phyloP scores from a whole-genome alignment of 2,329 filamentous ascomycete genomes.

The Fusarium bulbicola region DNA sequence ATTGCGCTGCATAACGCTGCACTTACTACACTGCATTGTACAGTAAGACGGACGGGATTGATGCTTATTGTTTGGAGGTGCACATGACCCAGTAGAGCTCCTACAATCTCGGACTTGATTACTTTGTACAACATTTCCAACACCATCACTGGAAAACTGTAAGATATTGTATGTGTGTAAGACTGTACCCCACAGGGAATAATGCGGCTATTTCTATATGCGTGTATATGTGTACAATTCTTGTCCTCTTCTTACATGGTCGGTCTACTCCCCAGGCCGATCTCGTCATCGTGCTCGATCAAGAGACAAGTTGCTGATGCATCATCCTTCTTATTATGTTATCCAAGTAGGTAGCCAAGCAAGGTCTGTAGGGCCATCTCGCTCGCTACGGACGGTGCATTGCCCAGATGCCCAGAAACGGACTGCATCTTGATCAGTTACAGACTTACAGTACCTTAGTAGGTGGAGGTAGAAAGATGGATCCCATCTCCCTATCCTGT shows the following conservation, averaged over 20 bases:
- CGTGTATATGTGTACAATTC: neutral
- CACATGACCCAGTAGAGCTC: slow-evolving; percentile 4
- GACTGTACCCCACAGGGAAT: slow-evolving; percentile 3
- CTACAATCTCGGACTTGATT: slow-evolving; percentile 11
- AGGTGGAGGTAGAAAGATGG: neutral
- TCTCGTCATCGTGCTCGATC: slow-evolving; percentile 17
- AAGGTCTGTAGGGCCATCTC: neutral
- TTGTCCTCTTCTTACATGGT: neutral
- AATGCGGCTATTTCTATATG: neutral
- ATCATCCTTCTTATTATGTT: slow-evolving; percentile 17
- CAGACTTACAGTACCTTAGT: neutral
- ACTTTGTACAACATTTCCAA: neutral
- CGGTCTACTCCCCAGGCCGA: neutral
- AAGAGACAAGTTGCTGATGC: neutral
- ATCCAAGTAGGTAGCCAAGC: neutral
- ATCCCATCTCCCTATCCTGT: neutral
- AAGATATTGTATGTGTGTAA: slow-evolving; percentile 21
- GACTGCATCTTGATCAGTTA: neutral
- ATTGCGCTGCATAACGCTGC: neutral
- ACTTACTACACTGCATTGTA: neutral
- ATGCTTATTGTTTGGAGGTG: slow-evolving; percentile 14
- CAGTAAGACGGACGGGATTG: slow-evolving; percentile 17
- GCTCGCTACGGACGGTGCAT: neutral
- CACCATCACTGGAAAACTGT: neutral
- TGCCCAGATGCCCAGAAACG: neutral